A percentile compares a stretch with the other conserved stretches of the same genome.
Evolutionary conservation across 768 basidiomycete genomes (phyloP).

Genomic region (Solioccasus polychromus): DNA sequence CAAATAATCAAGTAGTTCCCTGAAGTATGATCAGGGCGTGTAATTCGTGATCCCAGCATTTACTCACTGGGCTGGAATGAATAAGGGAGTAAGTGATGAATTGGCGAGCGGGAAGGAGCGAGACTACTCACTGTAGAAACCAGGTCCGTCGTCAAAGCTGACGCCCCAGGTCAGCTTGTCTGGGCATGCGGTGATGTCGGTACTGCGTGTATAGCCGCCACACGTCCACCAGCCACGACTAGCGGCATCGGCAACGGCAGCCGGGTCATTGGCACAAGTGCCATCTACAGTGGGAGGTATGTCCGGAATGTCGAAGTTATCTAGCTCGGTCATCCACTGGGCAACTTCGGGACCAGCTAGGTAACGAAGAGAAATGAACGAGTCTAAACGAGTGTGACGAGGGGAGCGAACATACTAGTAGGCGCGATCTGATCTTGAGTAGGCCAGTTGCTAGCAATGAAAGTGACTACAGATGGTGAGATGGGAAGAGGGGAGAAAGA

Average conservation of each 20-base stretch:
- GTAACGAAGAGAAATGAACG: neutral
- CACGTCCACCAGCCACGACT: constrained; percentile 90
- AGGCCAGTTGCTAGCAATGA: constrained; percentile 55
- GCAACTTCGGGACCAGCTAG: constrained; percentile 48
- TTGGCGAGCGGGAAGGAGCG: neutral
- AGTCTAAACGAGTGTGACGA: neutral
- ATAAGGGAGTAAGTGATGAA: constrained; percentile 7
- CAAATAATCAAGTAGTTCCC: constrained; percentile 73
- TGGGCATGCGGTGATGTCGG: constrained; percentile 67
- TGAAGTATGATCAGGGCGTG: constrained; percentile 17
- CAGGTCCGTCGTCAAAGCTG: constrained; percentile 87
- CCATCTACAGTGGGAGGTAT: constrained; percentile 62
- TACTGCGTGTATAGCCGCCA: constrained; percentile 59
- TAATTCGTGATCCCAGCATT: neutral
- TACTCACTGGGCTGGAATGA: constrained; percentile 50
- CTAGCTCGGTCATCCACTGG: constrained; percentile 73
- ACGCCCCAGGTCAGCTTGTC: constrained; percentile 75
- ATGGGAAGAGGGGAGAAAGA: neutral
- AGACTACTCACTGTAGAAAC: constrained; percentile 65
- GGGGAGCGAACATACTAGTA: constrained; percentile 44
- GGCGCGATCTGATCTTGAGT: constrained; percentile 56
- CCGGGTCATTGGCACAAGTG: constrained; percentile 61
- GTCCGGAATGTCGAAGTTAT: constrained; percentile 67
- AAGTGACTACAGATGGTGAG: constrained; percentile 39
- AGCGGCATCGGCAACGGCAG: constrained; percentile 53